Evolutionary conservation across 257 asterid genomes (phyloP).

Genomic region (Solanum neorickii): DNA sequence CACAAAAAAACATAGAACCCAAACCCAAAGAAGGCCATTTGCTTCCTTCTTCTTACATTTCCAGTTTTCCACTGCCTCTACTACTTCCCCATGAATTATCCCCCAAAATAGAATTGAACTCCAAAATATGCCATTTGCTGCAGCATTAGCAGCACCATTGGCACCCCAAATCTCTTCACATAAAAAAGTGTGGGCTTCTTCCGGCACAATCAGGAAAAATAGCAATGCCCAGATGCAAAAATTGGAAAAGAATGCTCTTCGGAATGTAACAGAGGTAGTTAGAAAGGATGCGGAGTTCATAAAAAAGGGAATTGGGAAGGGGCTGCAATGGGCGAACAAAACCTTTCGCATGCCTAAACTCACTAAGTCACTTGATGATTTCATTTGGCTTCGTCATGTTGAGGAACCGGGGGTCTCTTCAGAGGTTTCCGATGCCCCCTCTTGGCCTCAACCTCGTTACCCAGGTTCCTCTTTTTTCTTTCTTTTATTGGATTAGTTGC

Average conservation of each 20-base stretch:
- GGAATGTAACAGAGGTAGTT: constrained; percentile 43
- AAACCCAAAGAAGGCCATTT: background rate
- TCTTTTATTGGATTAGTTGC: background rate
- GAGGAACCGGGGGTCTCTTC: constrained; percentile 40
- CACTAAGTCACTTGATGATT: constrained; percentile 53
- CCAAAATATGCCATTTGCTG: background rate
- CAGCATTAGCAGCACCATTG: background rate
- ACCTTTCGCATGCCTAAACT: constrained; percentile 48
- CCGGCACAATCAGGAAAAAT: background rate
- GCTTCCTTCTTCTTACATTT: background rate
- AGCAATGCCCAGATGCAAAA: constrained; percentile 30
- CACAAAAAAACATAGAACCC: background rate
- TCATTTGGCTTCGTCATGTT: constrained; percentile 67
- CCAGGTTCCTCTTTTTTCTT: constrained; percentile 30
- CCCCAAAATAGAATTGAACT: background rate
- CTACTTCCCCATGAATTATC: background rate
- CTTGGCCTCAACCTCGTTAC: constrained; percentile 80
- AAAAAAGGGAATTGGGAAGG: constrained; percentile 39
- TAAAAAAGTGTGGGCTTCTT: background rate
- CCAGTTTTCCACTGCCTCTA: background rate
- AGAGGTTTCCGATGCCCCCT: constrained; percentile 17
- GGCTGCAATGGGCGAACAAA: constrained; percentile 63
- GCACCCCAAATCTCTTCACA: background rate
- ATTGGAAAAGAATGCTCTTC: constrained; percentile 26
- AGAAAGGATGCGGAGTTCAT: constrained; percentile 47